Evolutionary conservation across 768 basidiomycete genomes (phyloP).

Genomic region (Bullera alba): DNA sequence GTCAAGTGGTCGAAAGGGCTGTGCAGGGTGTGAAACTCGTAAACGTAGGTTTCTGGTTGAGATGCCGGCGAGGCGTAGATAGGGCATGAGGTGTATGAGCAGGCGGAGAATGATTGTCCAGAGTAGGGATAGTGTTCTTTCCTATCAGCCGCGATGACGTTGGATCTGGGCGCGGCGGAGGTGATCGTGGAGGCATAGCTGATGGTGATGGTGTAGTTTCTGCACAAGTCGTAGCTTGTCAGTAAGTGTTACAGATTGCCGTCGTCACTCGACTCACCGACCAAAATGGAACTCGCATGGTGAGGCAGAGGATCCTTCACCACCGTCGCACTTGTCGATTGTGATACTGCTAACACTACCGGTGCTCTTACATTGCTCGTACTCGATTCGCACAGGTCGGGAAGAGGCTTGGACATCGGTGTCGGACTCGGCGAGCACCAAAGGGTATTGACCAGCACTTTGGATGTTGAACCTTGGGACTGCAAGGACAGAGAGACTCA

Average conservation of each 20-base stretch:
- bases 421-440: no score
- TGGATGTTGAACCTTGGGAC: no score
- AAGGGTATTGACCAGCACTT: no score
- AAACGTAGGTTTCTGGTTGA: background rate
- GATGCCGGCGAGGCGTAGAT: background rate
- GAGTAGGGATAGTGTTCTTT: conserved; percentile 12
- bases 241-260: background rate
- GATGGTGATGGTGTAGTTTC: conserved; percentile 31
- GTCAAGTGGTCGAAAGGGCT: conserved; percentile 22
- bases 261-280: background rate
- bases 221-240: background rate
- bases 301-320: background rate
- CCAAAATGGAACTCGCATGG: conserved; percentile 4
- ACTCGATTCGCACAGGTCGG: no score
- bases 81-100: background rate
- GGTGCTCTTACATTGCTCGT: background rate
- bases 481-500: no score
- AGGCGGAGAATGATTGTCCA: conserved; percentile 16
- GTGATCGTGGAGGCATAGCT: conserved; percentile 14
- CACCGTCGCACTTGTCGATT: conserved; percentile 1
- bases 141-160: conserved; percentile 14
- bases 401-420: no score
- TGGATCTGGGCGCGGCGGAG: conserved; percentile 12
- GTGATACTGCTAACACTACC: background rate
- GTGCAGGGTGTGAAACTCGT: background rate